A percentile compares a stretch with the other conserved stretches of the same genome.
Conservation (phyloP, 331 rosid species). For the Quercus phellos region DNA sequence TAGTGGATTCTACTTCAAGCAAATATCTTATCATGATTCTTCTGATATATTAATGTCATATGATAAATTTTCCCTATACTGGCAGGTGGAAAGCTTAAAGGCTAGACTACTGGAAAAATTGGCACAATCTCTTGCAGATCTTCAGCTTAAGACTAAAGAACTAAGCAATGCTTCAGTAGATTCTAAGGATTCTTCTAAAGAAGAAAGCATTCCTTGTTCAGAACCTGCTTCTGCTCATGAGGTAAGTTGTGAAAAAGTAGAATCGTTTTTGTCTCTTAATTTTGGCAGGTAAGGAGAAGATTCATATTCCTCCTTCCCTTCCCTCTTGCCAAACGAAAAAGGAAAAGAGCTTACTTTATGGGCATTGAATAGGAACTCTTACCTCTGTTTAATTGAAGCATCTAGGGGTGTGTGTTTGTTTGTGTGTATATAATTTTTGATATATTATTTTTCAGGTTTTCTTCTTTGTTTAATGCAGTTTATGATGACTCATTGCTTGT, state of each 20-base stretch:
- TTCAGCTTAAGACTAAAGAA: conserved; percentile 60
- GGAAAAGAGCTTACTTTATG: not conserved
- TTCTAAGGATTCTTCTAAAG: conserved; percentile 25
- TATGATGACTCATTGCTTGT: conserved; percentile 6
- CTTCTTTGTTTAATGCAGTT: not conserved
- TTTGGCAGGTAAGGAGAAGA: conserved; percentile 10
- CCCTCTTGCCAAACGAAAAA: too few relatives aligned
- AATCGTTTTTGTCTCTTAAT: conserved; percentile 12
- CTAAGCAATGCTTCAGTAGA: conserved; percentile 42
- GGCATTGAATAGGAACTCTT: not conserved
- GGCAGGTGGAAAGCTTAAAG: conserved; percentile 80
- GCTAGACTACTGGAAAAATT: conserved; percentile 71
- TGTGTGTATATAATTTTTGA: not conserved
- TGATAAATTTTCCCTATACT: conserved; percentile 29
- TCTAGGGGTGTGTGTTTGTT: not conserved
- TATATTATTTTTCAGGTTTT: not conserved
- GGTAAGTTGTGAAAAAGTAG: conserved; percentile 43
- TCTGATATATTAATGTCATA: conserved; percentile 19
- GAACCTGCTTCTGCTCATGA: conserved; percentile 51
- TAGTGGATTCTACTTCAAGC: not conserved
- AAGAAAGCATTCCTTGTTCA: conserved; percentile 25
- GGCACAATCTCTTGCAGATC: conserved; percentile 65
- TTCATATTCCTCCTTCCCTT: not conserved
- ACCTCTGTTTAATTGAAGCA: not conserved
- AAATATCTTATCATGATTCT: not conserved